Evolutionary conservation across 345 rosid species (phyloP), one percentile per base, ranked within the genome.

Genomic region (Sisymbrium altissimum): DNA sequence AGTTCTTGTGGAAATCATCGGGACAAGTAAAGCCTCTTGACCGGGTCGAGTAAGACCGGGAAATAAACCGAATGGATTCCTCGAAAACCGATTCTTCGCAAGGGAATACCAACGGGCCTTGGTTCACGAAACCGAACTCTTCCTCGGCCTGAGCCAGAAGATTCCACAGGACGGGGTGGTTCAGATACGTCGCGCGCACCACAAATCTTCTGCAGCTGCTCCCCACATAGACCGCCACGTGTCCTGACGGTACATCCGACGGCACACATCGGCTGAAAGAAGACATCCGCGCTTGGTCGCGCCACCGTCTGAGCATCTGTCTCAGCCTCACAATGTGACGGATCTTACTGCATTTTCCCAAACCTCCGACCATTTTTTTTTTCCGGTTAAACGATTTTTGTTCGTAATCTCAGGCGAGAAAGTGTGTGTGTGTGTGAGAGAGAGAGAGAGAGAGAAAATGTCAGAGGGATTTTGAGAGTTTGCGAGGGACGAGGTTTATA

Each of bases 241-340:
- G 89, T 46, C 99, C 99, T 36, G 96, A 74, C 0, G 99, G 99
- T 5, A 95, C 97, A 76, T 92, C 99, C 0, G 86, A 77, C 27
- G 96, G 93, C 13, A 84, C 75, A 25, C 74, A 71, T 12, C 53
- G 75, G 56, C 46, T 70, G 66, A 81, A 85, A 3, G 88, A 54
- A 6, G 97, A 86, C 80, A 81, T 78, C 29, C 89, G 70, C 7
- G 97, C 97, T 82, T 92, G 89, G 86, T 83, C 86, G 8, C 98
- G 82, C 99, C 99, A 95, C 58, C 91, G 85, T 52, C 85, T 84
- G 21, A 95, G 82, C 89, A 95, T 65, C 69, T 90, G 99, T 1
- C 92, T 83, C 30, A 95, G 94, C 82, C 86, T 76, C 72, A 90
- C 96, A 82, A 95, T 95, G 89, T 90, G 89, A 78, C 94, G 91